Evolutionary conservation across 805 yeast genomes (phyloP).

Genomic region (Candida golubevii): DNA sequence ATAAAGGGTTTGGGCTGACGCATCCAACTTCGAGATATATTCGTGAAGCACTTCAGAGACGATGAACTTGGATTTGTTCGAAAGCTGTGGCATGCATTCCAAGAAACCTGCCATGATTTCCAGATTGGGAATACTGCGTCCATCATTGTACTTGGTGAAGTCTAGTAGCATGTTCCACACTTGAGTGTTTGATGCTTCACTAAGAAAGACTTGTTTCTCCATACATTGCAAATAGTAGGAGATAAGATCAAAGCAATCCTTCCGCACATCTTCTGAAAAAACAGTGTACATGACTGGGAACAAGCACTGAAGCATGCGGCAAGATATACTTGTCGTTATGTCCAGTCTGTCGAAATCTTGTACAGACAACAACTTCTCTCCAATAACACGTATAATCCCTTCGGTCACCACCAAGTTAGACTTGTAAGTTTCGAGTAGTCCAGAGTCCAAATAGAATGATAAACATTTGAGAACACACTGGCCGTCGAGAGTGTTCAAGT

Average conservation of each 20-base stretch:
- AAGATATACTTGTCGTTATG: slow-evolving; percentile 18
- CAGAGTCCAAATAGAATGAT: background rate
- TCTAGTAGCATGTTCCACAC: slow-evolving; percentile 31
- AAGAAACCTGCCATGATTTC: slow-evolving; percentile 17
- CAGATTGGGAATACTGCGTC: slow-evolving; percentile 21
- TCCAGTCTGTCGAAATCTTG: slow-evolving; percentile 39
- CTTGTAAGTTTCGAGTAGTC: background rate
- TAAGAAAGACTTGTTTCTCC: slow-evolving; percentile 36
- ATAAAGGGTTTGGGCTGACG: background rate
- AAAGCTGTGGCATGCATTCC: slow-evolving; percentile 13
- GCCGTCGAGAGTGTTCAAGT: background rate
- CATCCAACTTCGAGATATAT: slow-evolving; percentile 6
- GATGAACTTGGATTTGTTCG: slow-evolving; percentile 19
- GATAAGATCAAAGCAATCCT: slow-evolving; percentile 47
- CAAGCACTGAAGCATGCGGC: background rate
- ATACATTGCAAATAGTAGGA: slow-evolving; percentile 42
- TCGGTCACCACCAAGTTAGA: background rate
- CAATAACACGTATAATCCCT: slow-evolving; percentile 24
- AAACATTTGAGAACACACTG: background rate
- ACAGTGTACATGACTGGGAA: background rate
- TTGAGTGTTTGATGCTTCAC: slow-evolving; percentile 28
- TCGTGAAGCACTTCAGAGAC: slow-evolving; percentile 15
- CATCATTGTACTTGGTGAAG: slow-evolving; percentile 20
- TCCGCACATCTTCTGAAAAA: slow-evolving; percentile 10
- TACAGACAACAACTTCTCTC: slow-evolving; percentile 27